These are phyloP conservation scores for Xanthoconium separans DNA, from an alignment of 1,284 basidiomycete genomes.

Conservation along the genomic window DNA sequence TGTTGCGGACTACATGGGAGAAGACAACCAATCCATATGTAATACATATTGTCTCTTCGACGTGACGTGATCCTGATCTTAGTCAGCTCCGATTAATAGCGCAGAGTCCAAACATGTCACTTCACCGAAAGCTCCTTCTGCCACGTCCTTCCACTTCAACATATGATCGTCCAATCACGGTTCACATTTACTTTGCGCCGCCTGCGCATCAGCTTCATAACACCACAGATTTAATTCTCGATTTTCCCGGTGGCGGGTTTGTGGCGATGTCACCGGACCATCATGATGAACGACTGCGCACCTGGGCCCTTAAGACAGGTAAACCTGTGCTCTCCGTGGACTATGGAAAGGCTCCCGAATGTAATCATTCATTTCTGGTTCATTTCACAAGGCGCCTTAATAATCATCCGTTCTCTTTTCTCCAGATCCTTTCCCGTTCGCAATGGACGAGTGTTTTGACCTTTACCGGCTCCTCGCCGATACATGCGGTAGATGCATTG, in stretches of 20 bases:
- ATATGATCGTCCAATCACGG: conserved; percentile 80
- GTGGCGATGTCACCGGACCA: conserved; percentile 94
- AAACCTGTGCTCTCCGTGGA: conserved; percentile 86
- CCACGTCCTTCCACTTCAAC: conserved; percentile 76
- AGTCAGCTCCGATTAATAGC: conserved; percentile 69
- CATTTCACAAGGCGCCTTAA: neutral
- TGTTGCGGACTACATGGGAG: conserved; percentile 95
- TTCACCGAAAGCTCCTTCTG: conserved; percentile 77
- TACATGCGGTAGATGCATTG: conserved; percentile 77
- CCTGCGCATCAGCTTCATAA: conserved; percentile 65
- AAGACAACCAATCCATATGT: conserved; percentile 94
- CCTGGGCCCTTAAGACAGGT: conserved; percentile 80
- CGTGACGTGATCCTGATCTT: conserved; percentile 9
- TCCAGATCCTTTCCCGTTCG: conserved; percentile 91
- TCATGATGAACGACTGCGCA: conserved; percentile 90
- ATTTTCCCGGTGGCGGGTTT: conserved; percentile 95
- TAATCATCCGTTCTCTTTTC: neutral
- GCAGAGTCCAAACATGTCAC: conserved; percentile 56
- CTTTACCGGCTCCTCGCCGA: conserved; percentile 81
- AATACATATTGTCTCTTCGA: conserved; percentile 26
- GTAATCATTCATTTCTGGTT: conserved; percentile 43
- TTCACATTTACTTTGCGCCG: conserved; percentile 82
- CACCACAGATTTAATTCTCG: conserved; percentile 81
- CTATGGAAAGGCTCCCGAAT: conserved; percentile 96
- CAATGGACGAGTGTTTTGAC: conserved; percentile 94